phyloP scores from a whole-genome alignment of 2,329 filamentous ascomycete genomes.

The Anthostomella pinea region DNA sequence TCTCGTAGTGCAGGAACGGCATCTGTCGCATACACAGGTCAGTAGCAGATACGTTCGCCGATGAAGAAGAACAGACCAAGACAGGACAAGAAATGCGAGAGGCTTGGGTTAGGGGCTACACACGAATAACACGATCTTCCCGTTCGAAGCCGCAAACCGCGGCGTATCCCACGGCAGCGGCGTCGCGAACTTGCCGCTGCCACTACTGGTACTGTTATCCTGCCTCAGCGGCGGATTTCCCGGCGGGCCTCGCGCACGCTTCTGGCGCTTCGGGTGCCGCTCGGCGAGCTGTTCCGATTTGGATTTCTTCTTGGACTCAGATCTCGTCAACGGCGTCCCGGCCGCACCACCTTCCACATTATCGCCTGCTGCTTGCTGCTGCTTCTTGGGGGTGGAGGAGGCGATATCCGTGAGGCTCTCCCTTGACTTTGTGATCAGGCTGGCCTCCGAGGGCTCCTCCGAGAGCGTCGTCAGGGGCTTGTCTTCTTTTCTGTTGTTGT shows the following conservation, averaged over 20 bases:
- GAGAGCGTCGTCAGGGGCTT: constrained; percentile 26
- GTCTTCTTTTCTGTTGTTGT: constrained; percentile 34
- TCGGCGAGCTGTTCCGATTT: constrained; percentile 36
- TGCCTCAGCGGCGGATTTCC: constrained; percentile 36
- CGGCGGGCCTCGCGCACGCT: constrained; percentile 33
- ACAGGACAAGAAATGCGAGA: no score
- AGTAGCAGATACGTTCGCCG: no score
- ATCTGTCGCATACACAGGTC: constrained; percentile 44
- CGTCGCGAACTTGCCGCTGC: constrained; percentile 14
- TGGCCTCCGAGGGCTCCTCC: constrained; percentile 27
- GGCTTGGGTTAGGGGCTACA: no score
- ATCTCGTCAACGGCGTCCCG: no score
- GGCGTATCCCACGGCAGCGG: constrained; percentile 30
- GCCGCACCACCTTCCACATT: constrained; percentile 18
- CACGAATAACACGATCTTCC: constrained; percentile 38
- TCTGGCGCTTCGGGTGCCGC: constrained; percentile 33
- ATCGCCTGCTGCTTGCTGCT: constrained; percentile 7
- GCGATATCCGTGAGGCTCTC: constrained; percentile 14
- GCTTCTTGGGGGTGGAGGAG: constrained; percentile 13
- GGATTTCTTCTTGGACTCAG: constrained; percentile 34
- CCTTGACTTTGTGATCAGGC: constrained; percentile 18
- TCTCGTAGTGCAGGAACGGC: constrained; percentile 66
- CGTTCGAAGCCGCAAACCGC: constrained; percentile 28
- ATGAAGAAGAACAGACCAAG: no score
- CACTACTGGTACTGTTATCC: constrained; percentile 21